phyloP scores from a whole-genome alignment of 2,329 filamentous ascomycete species.

The Aspergillus sp. region DNA sequence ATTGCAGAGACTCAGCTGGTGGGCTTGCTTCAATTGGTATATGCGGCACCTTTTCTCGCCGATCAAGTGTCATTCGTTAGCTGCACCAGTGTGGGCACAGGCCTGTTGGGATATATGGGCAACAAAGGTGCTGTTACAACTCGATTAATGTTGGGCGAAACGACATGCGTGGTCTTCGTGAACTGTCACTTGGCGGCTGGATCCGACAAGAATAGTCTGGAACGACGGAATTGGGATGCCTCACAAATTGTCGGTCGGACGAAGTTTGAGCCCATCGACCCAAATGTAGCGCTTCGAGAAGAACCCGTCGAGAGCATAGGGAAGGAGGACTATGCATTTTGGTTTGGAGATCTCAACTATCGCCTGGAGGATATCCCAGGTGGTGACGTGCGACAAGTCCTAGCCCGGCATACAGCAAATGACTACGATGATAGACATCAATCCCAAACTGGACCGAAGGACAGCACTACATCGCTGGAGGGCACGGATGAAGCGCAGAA shows the following conservation, averaged over 20 bases:
- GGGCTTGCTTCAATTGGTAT: constrained; percentile 80
- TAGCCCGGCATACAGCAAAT: constrained; percentile 79
- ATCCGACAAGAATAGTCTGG: constrained; percentile 71
- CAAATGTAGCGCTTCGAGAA: constrained; percentile 63
- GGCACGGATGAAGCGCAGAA: constrained; percentile 13
- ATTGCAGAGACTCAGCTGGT: constrained; percentile 82
- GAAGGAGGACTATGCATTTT: constrained; percentile 91
- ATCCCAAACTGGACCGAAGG: constrained; percentile 28
- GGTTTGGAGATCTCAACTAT: constrained; percentile 96
- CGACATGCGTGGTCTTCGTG: constrained; percentile 83
- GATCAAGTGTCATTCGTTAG: constrained; percentile 78
- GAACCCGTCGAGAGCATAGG: constrained; percentile 65
- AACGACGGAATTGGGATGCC: constrained; percentile 88
- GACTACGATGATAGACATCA: constrained; percentile 65
- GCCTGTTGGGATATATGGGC: constrained; percentile 87
- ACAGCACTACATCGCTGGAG: constrained; percentile 22
- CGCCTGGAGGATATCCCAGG: constrained; percentile 84
- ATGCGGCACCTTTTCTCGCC: constrained; percentile 75
- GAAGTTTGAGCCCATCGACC: constrained; percentile 73
- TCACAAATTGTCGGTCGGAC: constrained; percentile 74
- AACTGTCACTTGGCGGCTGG: constrained; percentile 92
- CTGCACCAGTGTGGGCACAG: constrained; percentile 81
- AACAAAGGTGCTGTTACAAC: constrained; percentile 91
- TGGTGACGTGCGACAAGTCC: constrained; percentile 80
- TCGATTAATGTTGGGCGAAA: constrained; percentile 82